These are phyloP conservation scores for Henckelia pumila DNA, from an alignment of 257 asterid genomes.

Conservation along the genomic window DNA sequence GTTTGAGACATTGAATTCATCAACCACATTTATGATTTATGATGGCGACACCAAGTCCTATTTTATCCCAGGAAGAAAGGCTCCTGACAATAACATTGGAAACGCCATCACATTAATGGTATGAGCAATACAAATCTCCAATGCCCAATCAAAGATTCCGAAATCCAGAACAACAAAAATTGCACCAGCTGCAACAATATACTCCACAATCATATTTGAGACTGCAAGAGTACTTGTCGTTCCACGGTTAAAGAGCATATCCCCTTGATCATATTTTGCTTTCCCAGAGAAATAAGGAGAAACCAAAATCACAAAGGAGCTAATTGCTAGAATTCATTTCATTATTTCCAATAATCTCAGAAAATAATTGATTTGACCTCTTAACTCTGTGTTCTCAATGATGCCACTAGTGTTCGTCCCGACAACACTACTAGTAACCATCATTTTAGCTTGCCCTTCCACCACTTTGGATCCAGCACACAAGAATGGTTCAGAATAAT, in stretches of 20 bases:
- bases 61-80: background rate
- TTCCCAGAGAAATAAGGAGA: background rate
- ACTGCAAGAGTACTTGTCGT: background rate
- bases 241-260: background rate
- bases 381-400: background rate
- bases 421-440: slow-evolving; percentile 16
- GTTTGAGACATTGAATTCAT: background rate
- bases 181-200: background rate
- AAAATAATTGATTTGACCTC: background rate
- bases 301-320: background rate
- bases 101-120: background rate
- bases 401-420: slow-evolving; percentile 6
- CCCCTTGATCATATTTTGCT: background rate
- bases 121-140: background rate
- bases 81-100: background rate
- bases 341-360: background rate
- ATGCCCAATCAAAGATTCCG: background rate
- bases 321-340: background rate
- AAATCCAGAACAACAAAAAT: background rate
- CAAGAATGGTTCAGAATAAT: slow-evolving; percentile 20
- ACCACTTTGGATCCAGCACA: slow-evolving; percentile 12
- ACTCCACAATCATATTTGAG: background rate
- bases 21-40: background rate
- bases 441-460: slow-evolving; percentile 19
- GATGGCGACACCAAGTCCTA: slow-evolving; percentile 3